A percentile compares a stretch with the other conserved stretches of the same genome.
These are phyloP conservation scores for Candida saitoana DNA, from an alignment of 805 yeast genomes.

Conservation along the genomic window DNA sequence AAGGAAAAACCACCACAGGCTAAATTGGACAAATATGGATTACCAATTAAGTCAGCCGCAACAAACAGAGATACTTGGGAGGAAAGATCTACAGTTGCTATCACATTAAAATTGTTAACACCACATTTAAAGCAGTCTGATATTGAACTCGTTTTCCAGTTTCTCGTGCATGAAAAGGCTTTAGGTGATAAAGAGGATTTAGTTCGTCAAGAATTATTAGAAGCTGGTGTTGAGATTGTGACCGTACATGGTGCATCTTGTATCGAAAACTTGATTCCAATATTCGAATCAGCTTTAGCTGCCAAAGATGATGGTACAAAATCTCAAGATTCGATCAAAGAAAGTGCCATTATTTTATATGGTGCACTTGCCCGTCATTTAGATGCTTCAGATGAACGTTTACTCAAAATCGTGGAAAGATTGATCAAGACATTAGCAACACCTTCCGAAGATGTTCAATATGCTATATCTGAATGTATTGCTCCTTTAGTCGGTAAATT, in stretches of 20 bases:
- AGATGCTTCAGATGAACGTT: conserved; percentile 58
- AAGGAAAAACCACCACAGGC: conserved; percentile 75
- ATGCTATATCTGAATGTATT: conserved; percentile 79
- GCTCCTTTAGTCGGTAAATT: conserved; percentile 73
- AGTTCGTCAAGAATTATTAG: conserved; percentile 80
- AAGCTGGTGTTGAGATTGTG: conserved; percentile 79
- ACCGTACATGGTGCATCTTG: conserved; percentile 57
- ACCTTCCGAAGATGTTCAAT: conserved; percentile 87
- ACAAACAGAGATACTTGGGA: conserved; percentile 79
- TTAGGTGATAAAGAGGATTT: conserved; percentile 69
- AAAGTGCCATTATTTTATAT: conserved; percentile 78
- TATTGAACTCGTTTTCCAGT: conserved; percentile 55
- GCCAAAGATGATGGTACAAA: conserved; percentile 45
- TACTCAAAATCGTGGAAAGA: conserved; percentile 61
- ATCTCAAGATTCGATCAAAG: conserved; percentile 61
- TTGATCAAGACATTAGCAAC: conserved; percentile 73
- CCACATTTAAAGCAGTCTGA: conserved; percentile 37
- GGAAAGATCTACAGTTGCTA: conserved; percentile 75
- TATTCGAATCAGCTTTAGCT: conserved; percentile 69
- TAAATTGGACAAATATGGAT: conserved; percentile 72
- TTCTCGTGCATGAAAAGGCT: conserved; percentile 59
- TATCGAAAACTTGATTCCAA: conserved; percentile 72
- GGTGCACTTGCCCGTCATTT: conserved; percentile 91
- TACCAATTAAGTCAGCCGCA: conserved; percentile 58
- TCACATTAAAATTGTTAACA: conserved; percentile 56